Base-by-base conservation (phyloP, 768 basidiomycete genomes). In the Tricholoma furcatifolium region DNA sequence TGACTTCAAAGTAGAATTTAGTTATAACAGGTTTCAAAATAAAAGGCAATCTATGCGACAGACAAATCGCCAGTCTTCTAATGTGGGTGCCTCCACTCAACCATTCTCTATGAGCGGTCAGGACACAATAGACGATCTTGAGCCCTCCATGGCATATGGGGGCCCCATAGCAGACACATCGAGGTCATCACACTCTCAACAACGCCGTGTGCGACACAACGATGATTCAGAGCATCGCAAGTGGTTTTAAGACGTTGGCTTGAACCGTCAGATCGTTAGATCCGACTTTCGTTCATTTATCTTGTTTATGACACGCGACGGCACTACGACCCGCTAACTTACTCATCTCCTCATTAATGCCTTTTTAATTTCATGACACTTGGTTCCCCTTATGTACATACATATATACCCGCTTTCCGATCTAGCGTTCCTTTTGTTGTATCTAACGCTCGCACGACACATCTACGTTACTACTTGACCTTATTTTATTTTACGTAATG, bases 21-120 rank as follows among this genome's bases (percentile, higher is more conserved):
- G 61, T 60, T 50, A 51, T 47, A 51, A 59, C 68, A 91, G 89
- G 89, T 91, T 91, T 74, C 89, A 91, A 71, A 91, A 91, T 65
- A 91, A 91, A 70, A 75, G 89, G 51, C 89, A 91, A 65, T 85
- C 87, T 7, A 88, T 87, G 85, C 77, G 87, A 47, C 87, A 90
- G 67, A 87, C 85, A 11, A 84, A 82, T 58, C 82, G 86, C 51
- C 86, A 88, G 67, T 72, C 83, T 3, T 75, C 77, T 44, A 70
- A 77, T 53, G 68, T 71, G 46, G 68, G 70, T 35, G 68, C 67
- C 36, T 62, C 52, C 14, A 43, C 76, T 27, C 83, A 83, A 56
- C 81, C 80, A 6, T 83, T 79, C 65, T 65, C 75, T 21, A 67
- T 79, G 56, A 51, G 73, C 4, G 59, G 73, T 41, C 73, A 69